These are phyloP conservation scores for Auricularia sp. DNA, from an alignment of 768 basidiomycete species.

Conservation along the genomic window DNA sequence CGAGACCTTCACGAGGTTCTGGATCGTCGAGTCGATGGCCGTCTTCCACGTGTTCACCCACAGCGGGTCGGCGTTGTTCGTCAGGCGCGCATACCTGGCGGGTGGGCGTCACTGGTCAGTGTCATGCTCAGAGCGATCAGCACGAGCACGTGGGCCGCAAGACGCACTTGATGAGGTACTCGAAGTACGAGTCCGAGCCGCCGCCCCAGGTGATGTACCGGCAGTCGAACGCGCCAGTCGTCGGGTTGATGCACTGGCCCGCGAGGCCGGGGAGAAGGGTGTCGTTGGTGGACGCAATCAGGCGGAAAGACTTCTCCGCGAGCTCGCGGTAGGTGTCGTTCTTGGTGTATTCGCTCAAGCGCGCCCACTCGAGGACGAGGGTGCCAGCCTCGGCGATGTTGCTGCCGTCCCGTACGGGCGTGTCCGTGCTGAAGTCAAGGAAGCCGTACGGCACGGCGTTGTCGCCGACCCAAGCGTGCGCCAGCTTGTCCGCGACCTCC, in stretches of 20 bases:
- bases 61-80: conserved; percentile 53
- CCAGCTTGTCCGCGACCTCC: conserved; percentile 45
- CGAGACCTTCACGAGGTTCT: conserved; percentile 46
- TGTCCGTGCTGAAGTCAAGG: conserved; percentile 30
- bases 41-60: conserved; percentile 59
- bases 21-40: conserved; percentile 65
- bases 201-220: conserved; percentile 57
- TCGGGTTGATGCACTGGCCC: conserved; percentile 48
- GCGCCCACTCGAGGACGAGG: conserved; percentile 15
- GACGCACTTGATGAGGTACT: conserved; percentile 59
- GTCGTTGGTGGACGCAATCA: conserved; percentile 34
- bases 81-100: conserved; percentile 38
- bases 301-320: conserved; percentile 40
- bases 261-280: conserved; percentile 41
- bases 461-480: not conserved
- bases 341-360: conserved; percentile 43
- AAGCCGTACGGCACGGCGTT: conserved; percentile 27
- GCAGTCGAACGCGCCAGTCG: conserved; percentile 38
- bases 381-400: conserved; percentile 31
- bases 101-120: no score
- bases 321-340: conserved; percentile 52
- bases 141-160: no score
- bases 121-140: no score
- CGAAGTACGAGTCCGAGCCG: conserved; percentile 68
- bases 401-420: conserved; percentile 16